Conservation (phyloP, 1,284 basidiomycete species). For the Ustilago curta region DNA sequence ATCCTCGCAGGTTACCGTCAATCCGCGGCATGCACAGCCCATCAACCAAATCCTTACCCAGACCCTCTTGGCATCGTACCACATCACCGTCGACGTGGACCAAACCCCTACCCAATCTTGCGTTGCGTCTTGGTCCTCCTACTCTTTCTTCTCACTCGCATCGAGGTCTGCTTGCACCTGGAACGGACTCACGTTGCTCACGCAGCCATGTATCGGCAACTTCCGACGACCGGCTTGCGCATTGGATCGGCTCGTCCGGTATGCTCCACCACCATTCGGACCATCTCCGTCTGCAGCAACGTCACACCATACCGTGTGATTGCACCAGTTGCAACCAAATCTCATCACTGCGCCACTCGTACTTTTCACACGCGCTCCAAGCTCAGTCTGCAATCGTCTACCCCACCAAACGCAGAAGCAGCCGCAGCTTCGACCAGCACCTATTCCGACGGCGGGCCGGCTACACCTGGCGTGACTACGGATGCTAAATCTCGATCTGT, state of each 20-base stretch:
- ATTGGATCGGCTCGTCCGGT: slow-evolving; percentile 31
- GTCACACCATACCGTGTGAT: slow-evolving; percentile 10
- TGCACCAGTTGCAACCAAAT: background rate
- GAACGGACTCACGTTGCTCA: no score
- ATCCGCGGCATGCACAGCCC: no score
- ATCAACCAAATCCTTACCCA: background rate
- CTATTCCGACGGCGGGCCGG: slow-evolving; percentile 29
- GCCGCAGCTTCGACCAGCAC: slow-evolving; percentile 13
- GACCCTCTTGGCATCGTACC: background rate
- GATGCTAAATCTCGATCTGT: slow-evolving; percentile 30
- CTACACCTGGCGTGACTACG: slow-evolving; percentile 28
- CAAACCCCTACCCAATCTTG: background rate
- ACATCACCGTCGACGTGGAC: no score
- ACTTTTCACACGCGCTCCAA: slow-evolving; percentile 12
- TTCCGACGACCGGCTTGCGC: slow-evolving; percentile 16
- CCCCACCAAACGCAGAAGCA: slow-evolving; percentile 9
- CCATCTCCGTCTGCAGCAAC: slow-evolving; percentile 1
- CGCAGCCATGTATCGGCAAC: slow-evolving; percentile 35
- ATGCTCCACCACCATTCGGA: background rate
- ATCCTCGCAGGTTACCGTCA: no score
- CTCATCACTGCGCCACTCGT: background rate
- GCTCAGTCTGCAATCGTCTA: slow-evolving; percentile 8
- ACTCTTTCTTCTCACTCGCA: background rate
- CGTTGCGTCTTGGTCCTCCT: background rate
- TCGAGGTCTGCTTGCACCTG: background rate